These are phyloP conservation scores for Vaccinium vitisidaea DNA, from an alignment of 148 eudicot species.

Conservation along the genomic window DNA sequence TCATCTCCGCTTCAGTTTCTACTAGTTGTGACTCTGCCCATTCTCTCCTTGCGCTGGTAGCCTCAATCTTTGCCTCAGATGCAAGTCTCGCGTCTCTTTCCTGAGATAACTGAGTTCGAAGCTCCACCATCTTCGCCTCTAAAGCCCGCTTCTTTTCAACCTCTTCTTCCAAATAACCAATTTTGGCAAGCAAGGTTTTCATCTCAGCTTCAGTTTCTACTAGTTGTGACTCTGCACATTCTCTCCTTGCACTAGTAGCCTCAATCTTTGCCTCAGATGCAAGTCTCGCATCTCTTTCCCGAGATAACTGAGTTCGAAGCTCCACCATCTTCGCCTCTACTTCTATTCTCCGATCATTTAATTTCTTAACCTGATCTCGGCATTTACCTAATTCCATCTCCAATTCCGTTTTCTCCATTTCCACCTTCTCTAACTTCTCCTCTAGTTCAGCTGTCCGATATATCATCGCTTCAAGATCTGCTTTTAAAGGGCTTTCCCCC, in stretches of 20 bases:
- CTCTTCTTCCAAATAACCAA: slow-evolving; percentile 42
- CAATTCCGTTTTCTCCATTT: slow-evolving; percentile 45
- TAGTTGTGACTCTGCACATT: slow-evolving; percentile 36
- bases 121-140: slow-evolving; percentile 38
- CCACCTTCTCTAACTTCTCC: slow-evolving; percentile 37
- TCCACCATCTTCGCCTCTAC: slow-evolving; percentile 45
- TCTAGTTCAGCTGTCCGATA: slow-evolving; percentile 35
- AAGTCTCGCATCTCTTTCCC: slow-evolving; percentile 42
- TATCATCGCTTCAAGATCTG: slow-evolving; percentile 37
- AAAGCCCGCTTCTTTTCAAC: slow-evolving; percentile 28
- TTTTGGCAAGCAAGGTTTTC: slow-evolving; percentile 41
- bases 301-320: slow-evolving; percentile 44
- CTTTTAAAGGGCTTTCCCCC: slow-evolving; percentile 26
- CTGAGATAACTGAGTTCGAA: slow-evolving; percentile 43
- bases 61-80: slow-evolving; percentile 25
- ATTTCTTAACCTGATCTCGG: slow-evolving; percentile 29
- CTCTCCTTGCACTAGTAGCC: slow-evolving; percentile 32
- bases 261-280: slow-evolving; percentile 25
- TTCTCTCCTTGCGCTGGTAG: slow-evolving; percentile 42
- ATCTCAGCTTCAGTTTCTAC: slow-evolving; percentile 43
- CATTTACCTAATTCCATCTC: slow-evolving; percentile 33
- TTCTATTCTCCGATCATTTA: slow-evolving; percentile 29
- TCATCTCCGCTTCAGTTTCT: slow-evolving; percentile 44
- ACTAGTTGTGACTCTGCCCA: slow-evolving; percentile 35
- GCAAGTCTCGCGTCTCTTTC: slow-evolving; percentile 44